Base-by-base conservation (phyloP, 331 rosid species). In the Stylosanthes scabra region DNA sequence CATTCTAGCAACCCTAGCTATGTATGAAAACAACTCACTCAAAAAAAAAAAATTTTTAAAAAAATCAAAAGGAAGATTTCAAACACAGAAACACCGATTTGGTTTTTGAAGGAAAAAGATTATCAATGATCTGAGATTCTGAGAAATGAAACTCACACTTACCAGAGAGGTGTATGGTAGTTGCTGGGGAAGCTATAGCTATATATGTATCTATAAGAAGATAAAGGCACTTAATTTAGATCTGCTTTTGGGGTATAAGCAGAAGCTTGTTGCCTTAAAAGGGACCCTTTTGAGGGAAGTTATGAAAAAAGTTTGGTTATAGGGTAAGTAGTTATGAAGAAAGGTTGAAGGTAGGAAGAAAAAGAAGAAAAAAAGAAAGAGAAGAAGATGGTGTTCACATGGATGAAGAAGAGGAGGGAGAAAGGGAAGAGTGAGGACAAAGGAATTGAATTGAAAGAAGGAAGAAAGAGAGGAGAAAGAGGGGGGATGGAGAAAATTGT, bases 401-500 rank as follows among this genome's bases (percentile, higher is more conserved):
- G 16, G 74, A 69, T 57, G 45, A 12, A 29, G 76, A 45, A 12
- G 47, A 64, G 4, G 59, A 44, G 13, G 70, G 25, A 15, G 4
- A 49, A 44, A 11, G 70, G 14, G 13, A 16, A 1, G 29, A 41
- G 55, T 41, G 47, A 34, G 39, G 39, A 34, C 39, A 34, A 34
- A 34, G 39, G 39, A 34, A 34, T 34, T 34, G 71, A 31, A 45
- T 57, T 49, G 11, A 51, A 69, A 82, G 72, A 54, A 42, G 27
- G 51, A 46, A 27, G 73, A 25, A 40, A 2, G 12, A 68, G 66
- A 11, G 66, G 47, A 65, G 79, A 77, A 74, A 56, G 57, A 42
- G 64, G 66, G 31, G 45, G 75, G 96, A 74, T 71, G 91, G 85
- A 82, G 88, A 79, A 86, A 89, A 87, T 70, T 86, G 83, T 78